Percentiles rank a stretch among this genome's conserved stretches.
These are phyloP conservation scores for Sonneratia caseolaris DNA, from an alignment of 345 rosid genomes.

Conservation along the genomic window DNA sequence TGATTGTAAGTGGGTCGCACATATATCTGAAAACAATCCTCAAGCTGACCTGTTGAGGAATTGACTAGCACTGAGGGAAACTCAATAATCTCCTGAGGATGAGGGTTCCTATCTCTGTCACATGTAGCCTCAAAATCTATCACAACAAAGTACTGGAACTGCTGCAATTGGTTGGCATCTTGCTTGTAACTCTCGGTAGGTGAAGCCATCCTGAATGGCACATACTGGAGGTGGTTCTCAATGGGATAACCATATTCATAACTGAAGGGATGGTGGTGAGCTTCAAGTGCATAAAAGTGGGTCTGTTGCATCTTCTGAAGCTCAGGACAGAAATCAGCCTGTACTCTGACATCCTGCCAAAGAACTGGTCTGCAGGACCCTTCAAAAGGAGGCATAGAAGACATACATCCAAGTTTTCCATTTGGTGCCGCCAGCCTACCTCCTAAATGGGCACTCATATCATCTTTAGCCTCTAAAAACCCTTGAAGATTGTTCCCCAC, in stretches of 20 bases:
- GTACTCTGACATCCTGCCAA: constrained; percentile 12
- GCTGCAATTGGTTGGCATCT: constrained; percentile 15
- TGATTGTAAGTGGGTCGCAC: constrained; percentile 44
- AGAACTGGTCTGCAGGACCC: constrained; percentile 8
- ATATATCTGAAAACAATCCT: constrained; percentile 39
- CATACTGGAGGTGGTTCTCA: constrained; percentile 19
- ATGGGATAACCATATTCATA: constrained; percentile 15
- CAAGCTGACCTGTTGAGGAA: constrained; percentile 34
- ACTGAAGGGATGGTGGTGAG: constrained; percentile 15
- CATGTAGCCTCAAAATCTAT: constrained; percentile 56
- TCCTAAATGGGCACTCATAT: constrained; percentile 8
- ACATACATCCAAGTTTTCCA: constrained; percentile 6
- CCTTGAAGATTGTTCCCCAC: constrained; percentile 20
- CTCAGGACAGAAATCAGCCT: constrained; percentile 16
- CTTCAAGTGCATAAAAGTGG: constrained; percentile 12
- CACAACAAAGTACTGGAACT: constrained; percentile 41
- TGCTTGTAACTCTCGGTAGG: constrained; percentile 13
- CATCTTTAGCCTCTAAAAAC: constrained; percentile 13
- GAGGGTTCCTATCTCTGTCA: constrained; percentile 32
- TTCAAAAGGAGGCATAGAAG: constrained; percentile 12
- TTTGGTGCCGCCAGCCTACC: constrained; percentile 13
- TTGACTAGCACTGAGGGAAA: constrained; percentile 43
- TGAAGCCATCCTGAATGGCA: constrained; percentile 18
- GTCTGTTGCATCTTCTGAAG: constrained; percentile 16
- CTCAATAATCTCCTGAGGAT: constrained; percentile 49